These are phyloP conservation scores for Adansonia madagascariensis DNA, from an alignment of 441 rosid species.

Conservation along the genomic window DNA sequence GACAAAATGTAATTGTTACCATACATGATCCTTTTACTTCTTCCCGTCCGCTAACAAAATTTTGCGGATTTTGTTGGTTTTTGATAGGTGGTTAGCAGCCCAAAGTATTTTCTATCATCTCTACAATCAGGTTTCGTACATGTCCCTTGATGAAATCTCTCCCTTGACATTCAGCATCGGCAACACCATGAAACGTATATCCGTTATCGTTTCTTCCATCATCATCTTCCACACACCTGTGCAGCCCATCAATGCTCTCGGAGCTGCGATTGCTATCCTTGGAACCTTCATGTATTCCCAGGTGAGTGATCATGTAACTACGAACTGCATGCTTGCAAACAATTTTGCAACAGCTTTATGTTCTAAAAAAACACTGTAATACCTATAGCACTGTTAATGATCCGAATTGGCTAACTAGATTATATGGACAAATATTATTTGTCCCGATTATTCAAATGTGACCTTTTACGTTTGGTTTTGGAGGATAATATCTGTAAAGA, in stretches of 20 bases:
- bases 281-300: constrained; percentile 84
- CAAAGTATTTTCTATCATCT: constrained; percentile 68
- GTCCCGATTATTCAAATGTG: not conserved
- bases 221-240: constrained; percentile 78
- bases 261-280: constrained; percentile 77
- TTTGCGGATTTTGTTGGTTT: constrained; percentile 32
- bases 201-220: constrained; percentile 76
- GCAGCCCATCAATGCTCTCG: constrained; percentile 69
- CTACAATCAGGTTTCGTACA: constrained; percentile 79
- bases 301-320: constrained; percentile 38
- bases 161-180: constrained; percentile 77
- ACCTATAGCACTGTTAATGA: constrained; percentile 18
- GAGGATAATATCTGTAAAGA: constrained; percentile 1
- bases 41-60: not conserved
- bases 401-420: not conserved
- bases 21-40: not conserved
- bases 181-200: constrained; percentile 79
- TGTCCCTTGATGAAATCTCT: constrained; percentile 73
- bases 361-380: constrained; percentile 2
- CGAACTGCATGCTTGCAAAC: constrained; percentile 4
- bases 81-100: constrained; percentile 68
- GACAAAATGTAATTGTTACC: not conserved
- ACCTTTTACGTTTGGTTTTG: not conserved
- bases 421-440: constrained; percentile 1
- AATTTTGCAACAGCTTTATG: constrained; percentile 17